A percentile compares a stretch with the other conserved stretches of the same genome.
Evolutionary conservation across 208 protist species (phyloP).

Genomic region (Sergeia podlipaevii): DNA sequence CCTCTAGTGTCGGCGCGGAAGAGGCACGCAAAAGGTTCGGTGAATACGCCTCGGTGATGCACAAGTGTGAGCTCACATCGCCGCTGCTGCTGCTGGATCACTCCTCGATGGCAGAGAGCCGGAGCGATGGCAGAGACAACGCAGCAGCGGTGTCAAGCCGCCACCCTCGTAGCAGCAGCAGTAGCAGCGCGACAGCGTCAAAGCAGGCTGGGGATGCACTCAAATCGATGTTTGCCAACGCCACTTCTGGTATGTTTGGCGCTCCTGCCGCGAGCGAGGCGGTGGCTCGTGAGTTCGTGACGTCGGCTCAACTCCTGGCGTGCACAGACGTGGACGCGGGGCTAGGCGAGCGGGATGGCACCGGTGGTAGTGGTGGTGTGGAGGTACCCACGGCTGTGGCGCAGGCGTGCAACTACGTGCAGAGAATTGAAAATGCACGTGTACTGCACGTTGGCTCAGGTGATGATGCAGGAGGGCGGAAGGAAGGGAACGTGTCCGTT

Average conservation of each 20-base stretch:
- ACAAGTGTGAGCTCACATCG: slow-evolving; percentile 16
- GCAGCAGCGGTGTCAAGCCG: background rate
- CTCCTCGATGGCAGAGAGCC: background rate
- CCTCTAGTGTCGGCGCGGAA: slow-evolving; percentile 11
- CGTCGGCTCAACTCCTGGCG: slow-evolving; percentile 21
- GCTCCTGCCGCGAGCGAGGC: slow-evolving; percentile 10
- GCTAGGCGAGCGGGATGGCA: background rate
- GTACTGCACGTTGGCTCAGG: slow-evolving; percentile 6
- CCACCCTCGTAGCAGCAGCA: too few relatives aligned
- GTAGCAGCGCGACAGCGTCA: too few relatives aligned
- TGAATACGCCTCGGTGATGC: slow-evolving; percentile 24
- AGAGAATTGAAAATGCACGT: slow-evolving; percentile 18
- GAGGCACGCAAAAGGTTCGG: slow-evolving; percentile 10
- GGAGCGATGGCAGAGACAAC: background rate
- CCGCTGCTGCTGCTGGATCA: slow-evolving; percentile 7
- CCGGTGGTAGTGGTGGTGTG: background rate
- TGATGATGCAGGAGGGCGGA: slow-evolving; percentile 14
- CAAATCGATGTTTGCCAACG: too few relatives aligned
- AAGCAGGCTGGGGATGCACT: too few relatives aligned
- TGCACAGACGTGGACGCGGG: background rate
- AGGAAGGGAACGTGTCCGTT: background rate
- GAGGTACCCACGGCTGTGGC: slow-evolving; percentile 16
- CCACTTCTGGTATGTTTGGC: too few relatives aligned
- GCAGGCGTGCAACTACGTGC: slow-evolving; percentile 58
- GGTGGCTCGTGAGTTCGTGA: slow-evolving; percentile 16